Evolutionary conservation across 176 grass and related monocot species (phyloP), one percentile per base, ranked within the genome.

Genomic region (Oryza punctata): DNA sequence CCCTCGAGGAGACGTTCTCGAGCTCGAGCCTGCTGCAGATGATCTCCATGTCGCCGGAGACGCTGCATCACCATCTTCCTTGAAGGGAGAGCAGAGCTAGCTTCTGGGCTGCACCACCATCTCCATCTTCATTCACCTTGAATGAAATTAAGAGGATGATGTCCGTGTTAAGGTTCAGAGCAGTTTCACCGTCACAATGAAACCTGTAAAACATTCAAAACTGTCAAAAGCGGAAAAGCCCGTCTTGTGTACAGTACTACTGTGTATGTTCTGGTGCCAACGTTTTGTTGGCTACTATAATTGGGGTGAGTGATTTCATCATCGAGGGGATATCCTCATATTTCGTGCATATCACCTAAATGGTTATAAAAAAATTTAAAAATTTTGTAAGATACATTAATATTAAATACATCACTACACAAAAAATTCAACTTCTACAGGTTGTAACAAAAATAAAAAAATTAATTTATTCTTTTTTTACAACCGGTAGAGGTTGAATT

Each of bases 11-110:
- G 67, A 94, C 93, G 4, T 96, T 96, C 79, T 99, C 93, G 0
- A 96, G 86, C 80, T 99, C 93, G 2, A 96, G 96, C 88, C 87
- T 99, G 27, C 88, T 96, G 54, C 96, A 96, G 85, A 99, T 98
- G 93, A 94, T 95, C 85, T 99, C 93, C 18, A 99, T 92, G 91
- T 99, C 96, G 76, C 93, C 93, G 7, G 96, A 99, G n/a, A 85
- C 89, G 0, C 69, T 92, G 59, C 83, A 87, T 4, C 88, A 78
- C 61, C 84, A 90, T 15, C 80, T 90, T 44, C 74, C 83, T 1
- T 84, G 68, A 72, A 27, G 7, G 4, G 8, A 45, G 57, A 47
- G 38, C 38, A 45, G 57, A 47, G 38, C 38, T 40, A 47, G 38
- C 38, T 40, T 7, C 38, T 41, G 40, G 7, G 16, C 45, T 47